Evolutionary conservation across 345 rosid genomes (phyloP).

Genomic region (Rhodamnia argentea): DNA sequence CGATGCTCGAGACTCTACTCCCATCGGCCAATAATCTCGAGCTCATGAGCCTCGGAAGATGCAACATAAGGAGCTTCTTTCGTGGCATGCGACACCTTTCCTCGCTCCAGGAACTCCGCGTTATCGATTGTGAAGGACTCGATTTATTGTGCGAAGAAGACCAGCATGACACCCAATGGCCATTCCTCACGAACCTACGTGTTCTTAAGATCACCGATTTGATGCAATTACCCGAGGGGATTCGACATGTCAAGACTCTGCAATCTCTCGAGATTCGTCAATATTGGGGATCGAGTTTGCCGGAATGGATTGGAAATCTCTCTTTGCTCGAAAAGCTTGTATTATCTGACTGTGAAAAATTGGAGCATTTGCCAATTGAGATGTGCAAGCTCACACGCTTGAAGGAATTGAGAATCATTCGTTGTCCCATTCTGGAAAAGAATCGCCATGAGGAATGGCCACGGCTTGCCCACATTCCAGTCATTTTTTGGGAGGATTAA

Average conservation of each 20-base stretch:
- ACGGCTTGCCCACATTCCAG: no score
- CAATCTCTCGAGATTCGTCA: accelerated
- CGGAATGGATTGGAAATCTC: accelerated
- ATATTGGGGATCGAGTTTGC: accelerated
- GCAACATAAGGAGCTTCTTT: no score
- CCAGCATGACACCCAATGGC: no score
- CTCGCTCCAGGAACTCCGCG: accelerated
- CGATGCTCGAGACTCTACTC: accelerated
- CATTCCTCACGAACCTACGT: no score
- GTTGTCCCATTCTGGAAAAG: accelerated
- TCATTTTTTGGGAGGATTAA: no score
- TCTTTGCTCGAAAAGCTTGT: not conserved
- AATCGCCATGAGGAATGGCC: no score
- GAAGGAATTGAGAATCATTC: accelerated
- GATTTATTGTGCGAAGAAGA: not conserved
- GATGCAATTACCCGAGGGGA: no score
- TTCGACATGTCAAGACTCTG: no score
- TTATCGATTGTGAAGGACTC: accelerated
- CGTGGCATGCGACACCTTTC: no score
- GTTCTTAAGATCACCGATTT: no score
- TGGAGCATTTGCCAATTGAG: accelerated
- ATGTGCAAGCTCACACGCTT: accelerated
- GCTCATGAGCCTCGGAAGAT: accelerated
- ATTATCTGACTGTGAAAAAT: accelerated
- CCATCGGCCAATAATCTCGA: not conserved